Base-by-base conservation (phyloP, 1,284 basidiomycete species). In the Cryptococcus depauperatus region DNA sequence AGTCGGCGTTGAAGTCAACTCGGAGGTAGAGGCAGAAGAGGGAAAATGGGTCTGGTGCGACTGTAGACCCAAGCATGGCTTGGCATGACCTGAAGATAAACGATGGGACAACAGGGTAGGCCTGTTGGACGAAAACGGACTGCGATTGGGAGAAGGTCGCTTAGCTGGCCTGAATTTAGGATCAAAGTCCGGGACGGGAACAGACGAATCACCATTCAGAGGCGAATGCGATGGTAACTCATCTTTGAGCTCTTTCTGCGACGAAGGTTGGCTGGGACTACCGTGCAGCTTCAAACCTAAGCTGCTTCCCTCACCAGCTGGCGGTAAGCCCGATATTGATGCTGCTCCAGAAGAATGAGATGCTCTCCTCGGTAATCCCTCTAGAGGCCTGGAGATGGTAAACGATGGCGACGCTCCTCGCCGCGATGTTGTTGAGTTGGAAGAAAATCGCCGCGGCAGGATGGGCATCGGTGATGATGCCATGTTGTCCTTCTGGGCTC, bases 401-500 rank as follows among this genome's bases (percentile, higher is more conserved):
- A 59, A 59, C 5, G 47, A 27, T 53, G 48, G 57, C 54, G 21
- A 59, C 23, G 5, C n/a, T 39, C n/a, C n/a, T n/a, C 52, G 44
- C n/a, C 58, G 55, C 22, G 59, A 54, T 16, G 57, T 58, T 26
- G 48, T 43, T 3, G 59, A 44, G 28, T 43, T 50, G 19, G 57
- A 55, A 35, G 56, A 61, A 2, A 63, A 58, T 16, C 65, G 62
- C n/a, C 66, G 60, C 8, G 65, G 64, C 22, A 70, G 58, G 16
- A 58, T 55, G 16, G 63, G 59, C 58, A 69, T 61, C 2, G 62
- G 51, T 7, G 51, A 42, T 14, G 34, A 28, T 27, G 48, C 47
- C 3, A 52, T 50, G 26, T 56, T 50, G n/a, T 43, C 38, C 19
- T 56, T 38, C 35, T 55, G 52, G 14, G 51, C 55, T 44, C 56